These are phyloP conservation scores for Zopfochytrium polystomum DNA, from an alignment of 371 early-diverging fungal species.

Conservation along the genomic window DNA sequence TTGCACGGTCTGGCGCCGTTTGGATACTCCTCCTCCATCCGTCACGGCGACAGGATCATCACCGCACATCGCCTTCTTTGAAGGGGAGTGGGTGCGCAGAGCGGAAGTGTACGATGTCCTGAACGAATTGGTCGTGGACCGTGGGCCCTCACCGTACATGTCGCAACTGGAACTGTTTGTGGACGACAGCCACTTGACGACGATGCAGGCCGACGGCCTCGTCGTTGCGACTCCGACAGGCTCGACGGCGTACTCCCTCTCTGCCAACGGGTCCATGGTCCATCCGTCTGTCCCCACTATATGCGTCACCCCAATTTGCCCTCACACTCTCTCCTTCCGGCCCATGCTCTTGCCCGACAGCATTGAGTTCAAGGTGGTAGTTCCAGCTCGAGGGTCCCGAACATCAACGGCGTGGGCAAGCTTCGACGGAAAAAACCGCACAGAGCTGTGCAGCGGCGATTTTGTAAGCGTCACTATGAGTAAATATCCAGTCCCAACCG, in stretches of 20 bases:
- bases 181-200: conserved; percentile 49
- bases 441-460: conserved; percentile 84
- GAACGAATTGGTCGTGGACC: conserved; percentile 89
- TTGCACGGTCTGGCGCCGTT: conserved; percentile 33
- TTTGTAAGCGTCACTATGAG: conserved; percentile 80
- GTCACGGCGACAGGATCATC: not conserved
- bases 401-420: conserved; percentile 49
- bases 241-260: conserved; percentile 83
- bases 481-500: conserved; percentile 81
- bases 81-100: not conserved
- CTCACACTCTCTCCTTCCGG: conserved; percentile 89
- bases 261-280: conserved; percentile 86
- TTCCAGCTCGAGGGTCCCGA: conserved; percentile 34
- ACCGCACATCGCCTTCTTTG: not conserved
- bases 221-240: conserved; percentile 93
- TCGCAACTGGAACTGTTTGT: conserved; percentile 84
- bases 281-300: conserved; percentile 91
- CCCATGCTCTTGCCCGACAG: conserved; percentile 90
- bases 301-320: conserved; percentile 90
- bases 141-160: conserved; percentile 87
- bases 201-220: conserved; percentile 71
- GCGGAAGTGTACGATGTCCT: conserved; percentile 54
- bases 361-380: conserved; percentile 55
- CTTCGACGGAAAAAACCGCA: conserved; percentile 86
- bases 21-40: not conserved